phyloP scores from a whole-genome alignment of 1,139 yeast species.

The Geotrichum klebahnii region DNA sequence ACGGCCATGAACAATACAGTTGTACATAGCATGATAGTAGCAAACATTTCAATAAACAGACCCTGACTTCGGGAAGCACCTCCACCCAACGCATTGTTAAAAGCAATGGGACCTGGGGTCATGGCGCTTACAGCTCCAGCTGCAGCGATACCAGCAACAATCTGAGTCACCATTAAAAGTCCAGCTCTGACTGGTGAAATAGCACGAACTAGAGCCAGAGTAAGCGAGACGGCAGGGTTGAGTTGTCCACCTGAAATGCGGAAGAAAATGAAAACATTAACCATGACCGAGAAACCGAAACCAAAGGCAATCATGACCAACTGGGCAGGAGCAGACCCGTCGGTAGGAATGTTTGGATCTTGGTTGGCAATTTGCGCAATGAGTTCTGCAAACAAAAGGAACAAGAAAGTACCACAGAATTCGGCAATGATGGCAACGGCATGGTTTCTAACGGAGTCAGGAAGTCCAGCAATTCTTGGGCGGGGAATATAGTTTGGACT shows the following conservation, averaged over 20 bases:
- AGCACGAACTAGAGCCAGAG: conserved; percentile 67
- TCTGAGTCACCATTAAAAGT: conserved; percentile 62
- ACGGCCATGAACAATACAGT: conserved; percentile 82
- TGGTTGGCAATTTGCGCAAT: conserved; percentile 84
- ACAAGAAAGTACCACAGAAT: conserved; percentile 80
- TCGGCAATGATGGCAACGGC: conserved; percentile 57
- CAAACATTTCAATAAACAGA: conserved; percentile 77
- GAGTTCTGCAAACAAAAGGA: conserved; percentile 74
- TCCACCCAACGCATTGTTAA: conserved; percentile 69
- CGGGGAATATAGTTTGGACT: too few species aligned
- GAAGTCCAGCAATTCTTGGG: too few species aligned
- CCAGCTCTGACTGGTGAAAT: conserved; percentile 69
- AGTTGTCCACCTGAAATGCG: conserved; percentile 86
- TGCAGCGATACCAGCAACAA: conserved; percentile 86
- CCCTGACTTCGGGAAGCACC: conserved; percentile 74
- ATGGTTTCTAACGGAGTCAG: conserved; percentile 50
- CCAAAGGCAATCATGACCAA: conserved; percentile 80
- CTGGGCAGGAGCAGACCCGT: conserved; percentile 58
- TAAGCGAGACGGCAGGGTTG: conserved; percentile 82
- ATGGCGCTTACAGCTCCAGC: conserved; percentile 85
- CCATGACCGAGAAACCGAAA: conserved; percentile 82
- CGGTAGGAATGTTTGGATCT: conserved; percentile 46
- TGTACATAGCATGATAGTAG: conserved; percentile 60
- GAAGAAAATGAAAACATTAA: conserved; percentile 67
- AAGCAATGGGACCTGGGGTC: conserved; percentile 77